Conservation (phyloP, 306 rosid species). For the Bauhinia variegata region DNA sequence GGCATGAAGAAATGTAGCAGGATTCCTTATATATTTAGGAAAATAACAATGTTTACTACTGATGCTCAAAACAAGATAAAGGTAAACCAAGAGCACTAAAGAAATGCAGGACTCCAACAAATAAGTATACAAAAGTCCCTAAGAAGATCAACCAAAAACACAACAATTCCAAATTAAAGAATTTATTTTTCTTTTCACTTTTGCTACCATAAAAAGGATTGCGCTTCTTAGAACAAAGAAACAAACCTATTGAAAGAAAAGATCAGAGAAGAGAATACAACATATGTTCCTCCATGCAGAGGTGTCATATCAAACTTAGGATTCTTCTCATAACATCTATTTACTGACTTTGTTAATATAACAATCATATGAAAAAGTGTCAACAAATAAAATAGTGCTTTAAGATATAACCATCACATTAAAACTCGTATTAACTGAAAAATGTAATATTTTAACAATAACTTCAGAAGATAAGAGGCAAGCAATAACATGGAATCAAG, state of each 20-base stretch:
- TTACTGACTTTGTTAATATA: no score
- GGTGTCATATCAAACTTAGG: constrained; percentile 98
- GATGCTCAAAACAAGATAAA: no score
- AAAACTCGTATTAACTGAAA: constrained; percentile 18
- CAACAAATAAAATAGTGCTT: constrained; percentile 30
- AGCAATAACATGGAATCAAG: background rate
- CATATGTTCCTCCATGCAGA: constrained; percentile 97
- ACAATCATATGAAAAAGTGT: constrained; percentile 81
- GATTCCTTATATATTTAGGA: no score
- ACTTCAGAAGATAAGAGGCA: constrained; percentile 15
- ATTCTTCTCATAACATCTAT: constrained; percentile 94
- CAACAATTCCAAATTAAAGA: no score
- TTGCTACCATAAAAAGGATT: constrained; percentile 2
- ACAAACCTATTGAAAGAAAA: constrained; percentile 91
- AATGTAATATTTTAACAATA: background rate
- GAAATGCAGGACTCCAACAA: no score
- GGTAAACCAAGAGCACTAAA: no score
- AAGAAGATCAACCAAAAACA: no score
- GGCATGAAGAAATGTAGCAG: no score
- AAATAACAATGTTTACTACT: no score
- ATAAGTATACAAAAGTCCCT: no score
- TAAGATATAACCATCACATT: constrained; percentile 32
- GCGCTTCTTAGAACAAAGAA: constrained; percentile 45
- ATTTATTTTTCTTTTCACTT: no score
- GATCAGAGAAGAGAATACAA: constrained; percentile 89